Evolutionary conservation across 2,329 filamentous ascomycete species (phyloP), one percentile per base, ranked within the genome.

Genomic region (Epicoccum sorghinum): DNA sequence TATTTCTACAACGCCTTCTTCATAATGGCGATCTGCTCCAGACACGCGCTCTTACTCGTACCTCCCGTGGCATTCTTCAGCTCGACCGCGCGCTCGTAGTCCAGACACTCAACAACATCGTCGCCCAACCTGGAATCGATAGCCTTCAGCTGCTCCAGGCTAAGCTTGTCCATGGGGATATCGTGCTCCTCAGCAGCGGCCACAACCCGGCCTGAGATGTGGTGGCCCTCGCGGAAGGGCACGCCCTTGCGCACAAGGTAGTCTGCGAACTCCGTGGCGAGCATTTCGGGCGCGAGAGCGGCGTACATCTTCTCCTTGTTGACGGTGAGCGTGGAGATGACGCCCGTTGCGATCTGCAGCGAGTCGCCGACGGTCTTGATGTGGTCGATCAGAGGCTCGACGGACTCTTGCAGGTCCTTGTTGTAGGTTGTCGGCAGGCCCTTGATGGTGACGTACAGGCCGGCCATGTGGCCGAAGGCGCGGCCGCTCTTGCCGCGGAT

Each of bases 341-440:
- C 88, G 49, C 92, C 89, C 23, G 89, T 89, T 25, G 90, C 89
- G 65, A 96, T 96, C 74, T 89, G 86, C 49, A 96, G 83, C 69
- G 89, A 91, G 79, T 96, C 89, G 52, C 83, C 83, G 58, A 95
- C 82, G 5, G 90, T 93, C 82, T 92, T 90, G 75, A 93, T 84
- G 72, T 88, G 85, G 74, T 96, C 90, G 43, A 96, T 84, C 77
- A 96, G 86, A n/a, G 89, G 88, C 80, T 96, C 89, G 58, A 90
- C 87, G 54, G 86, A 88, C 77, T 96, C 91, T 76, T 96, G 91
- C n/a, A 96, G 77, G 74, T 96, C 91, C 77, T 96, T 96, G 80
- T 96, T 93, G 80, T 96, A 96, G 3, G 89, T 91, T 38, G 84
- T 89, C 2, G 90, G 89, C 25, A 95, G 83, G 51, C 89, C 89